Conservation (phyloP, 1,139 yeast species). For the Yamadazyma trypodendri region DNA sequence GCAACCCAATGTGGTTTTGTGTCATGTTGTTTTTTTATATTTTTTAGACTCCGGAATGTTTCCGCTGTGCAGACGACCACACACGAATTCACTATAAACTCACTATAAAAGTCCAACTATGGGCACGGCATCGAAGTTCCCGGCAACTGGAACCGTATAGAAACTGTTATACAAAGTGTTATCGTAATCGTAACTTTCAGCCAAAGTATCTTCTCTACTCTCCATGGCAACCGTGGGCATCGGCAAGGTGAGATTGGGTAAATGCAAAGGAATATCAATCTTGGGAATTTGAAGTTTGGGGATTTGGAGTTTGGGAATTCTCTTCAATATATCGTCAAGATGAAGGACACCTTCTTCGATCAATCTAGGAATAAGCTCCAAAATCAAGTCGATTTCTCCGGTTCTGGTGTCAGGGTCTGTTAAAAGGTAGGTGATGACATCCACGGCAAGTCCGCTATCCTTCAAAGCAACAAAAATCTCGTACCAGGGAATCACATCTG, state of each 20-base stretch:
- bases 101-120: neutral
- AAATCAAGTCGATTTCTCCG: constrained; percentile 27
- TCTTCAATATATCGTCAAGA: constrained; percentile 11
- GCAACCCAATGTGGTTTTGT: too few relatives aligned
- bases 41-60: too few relatives aligned
- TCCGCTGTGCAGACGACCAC: too few relatives aligned
- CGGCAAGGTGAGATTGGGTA: neutral
- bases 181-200: neutral
- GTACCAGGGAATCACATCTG: constrained; percentile 33
- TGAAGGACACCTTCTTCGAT: constrained; percentile 16
- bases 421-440: constrained; percentile 24
- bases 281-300: neutral
- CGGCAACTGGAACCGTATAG: neutral
- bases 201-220: neutral
- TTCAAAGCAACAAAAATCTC: constrained; percentile 32
- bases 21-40: neutral
- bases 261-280: neutral
- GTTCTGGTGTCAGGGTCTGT: constrained; percentile 31
- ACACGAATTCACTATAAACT: too few relatives aligned
- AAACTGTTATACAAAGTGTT: neutral
- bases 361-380: constrained; percentile 28
- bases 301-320: constrained; percentile 3
- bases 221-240: neutral
- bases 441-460: constrained; percentile 32
- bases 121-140: neutral